Evolutionary conservation across 306 rosid species (phyloP).

Genomic region (Vigna mungo): DNA sequence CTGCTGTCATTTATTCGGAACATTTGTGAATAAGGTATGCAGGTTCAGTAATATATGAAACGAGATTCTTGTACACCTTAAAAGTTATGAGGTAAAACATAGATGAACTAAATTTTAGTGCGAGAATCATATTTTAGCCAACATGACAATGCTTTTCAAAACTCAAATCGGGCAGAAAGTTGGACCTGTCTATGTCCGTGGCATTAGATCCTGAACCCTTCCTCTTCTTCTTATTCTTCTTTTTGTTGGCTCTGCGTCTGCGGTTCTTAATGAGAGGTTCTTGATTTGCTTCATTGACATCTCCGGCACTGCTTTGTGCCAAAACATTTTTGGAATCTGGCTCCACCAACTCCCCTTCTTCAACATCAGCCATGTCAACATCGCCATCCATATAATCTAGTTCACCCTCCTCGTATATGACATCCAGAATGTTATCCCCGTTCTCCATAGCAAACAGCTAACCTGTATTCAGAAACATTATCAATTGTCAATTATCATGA

Average conservation of each 20-base stretch:
- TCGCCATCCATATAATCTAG: constrained; percentile 46
- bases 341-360: constrained; percentile 86
- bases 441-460: constrained; percentile 56
- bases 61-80: background rate
- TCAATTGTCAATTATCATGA: background rate
- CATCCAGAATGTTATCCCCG: constrained; percentile 68
- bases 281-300: constrained; percentile 40
- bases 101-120: background rate
- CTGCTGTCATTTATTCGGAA: background rate
- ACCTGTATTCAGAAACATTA: background rate
- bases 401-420: constrained; percentile 61
- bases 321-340: constrained; percentile 32
- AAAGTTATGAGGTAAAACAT: background rate
- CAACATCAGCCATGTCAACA: constrained; percentile 87
- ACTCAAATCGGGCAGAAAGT: constrained; percentile 15
- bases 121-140: background rate
- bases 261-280: constrained; percentile 48
- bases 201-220: constrained; percentile 28
- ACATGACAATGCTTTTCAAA: constrained; percentile 1
- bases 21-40: background rate
- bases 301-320: constrained; percentile 39
- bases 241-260: constrained; percentile 61
- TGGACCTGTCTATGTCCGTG: constrained; percentile 39
- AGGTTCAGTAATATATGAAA: background rate
- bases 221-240: constrained; percentile 45